phyloP scores from a whole-genome alignment of 2,329 filamentous ascomycete species.

The Colletotrichum sidae region DNA sequence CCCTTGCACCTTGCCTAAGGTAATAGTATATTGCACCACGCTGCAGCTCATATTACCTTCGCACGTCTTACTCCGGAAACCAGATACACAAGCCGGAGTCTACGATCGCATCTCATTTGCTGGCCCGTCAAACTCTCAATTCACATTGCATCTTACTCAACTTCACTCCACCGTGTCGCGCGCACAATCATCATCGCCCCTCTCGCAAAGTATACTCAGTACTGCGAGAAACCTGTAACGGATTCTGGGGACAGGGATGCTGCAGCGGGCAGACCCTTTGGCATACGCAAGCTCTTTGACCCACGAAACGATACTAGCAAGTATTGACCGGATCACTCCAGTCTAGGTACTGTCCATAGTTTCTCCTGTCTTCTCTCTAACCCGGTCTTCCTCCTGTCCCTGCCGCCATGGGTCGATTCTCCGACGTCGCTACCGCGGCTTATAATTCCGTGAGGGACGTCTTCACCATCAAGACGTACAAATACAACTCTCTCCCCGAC shows the following conservation, averaged over 20 bases:
- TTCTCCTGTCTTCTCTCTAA: background rate
- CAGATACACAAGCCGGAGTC: too few species aligned
- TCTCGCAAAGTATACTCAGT: background rate
- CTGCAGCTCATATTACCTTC: too few species aligned
- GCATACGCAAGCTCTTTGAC: conserved; percentile 23
- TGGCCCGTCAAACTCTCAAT: background rate
- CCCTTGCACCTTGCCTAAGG: too few species aligned
- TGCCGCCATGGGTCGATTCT: conserved; percentile 29
- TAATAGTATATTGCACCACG: too few species aligned
- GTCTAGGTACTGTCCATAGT: background rate
- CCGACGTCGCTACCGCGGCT: conserved; percentile 29
- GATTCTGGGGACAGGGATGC: conserved; percentile 16
- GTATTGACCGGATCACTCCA: too few species aligned
- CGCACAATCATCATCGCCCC: conserved; percentile 17
- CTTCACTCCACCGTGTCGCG: conserved; percentile 1
- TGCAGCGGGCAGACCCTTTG: conserved; percentile 10
- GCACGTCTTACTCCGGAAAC: too few species aligned
- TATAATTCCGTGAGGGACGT: conserved; percentile 37
- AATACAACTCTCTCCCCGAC: conserved; percentile 45
- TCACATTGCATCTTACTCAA: conserved; percentile 7
- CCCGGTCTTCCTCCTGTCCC: background rate
- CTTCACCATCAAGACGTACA: conserved; percentile 40
- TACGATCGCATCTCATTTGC: too few species aligned
- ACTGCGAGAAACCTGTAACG: conserved; percentile 9
- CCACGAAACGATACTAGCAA: conserved; percentile 5